Base-by-base conservation (phyloP, 495 filamentous ascomycete species). In the Bombardia bombarda region DNA sequence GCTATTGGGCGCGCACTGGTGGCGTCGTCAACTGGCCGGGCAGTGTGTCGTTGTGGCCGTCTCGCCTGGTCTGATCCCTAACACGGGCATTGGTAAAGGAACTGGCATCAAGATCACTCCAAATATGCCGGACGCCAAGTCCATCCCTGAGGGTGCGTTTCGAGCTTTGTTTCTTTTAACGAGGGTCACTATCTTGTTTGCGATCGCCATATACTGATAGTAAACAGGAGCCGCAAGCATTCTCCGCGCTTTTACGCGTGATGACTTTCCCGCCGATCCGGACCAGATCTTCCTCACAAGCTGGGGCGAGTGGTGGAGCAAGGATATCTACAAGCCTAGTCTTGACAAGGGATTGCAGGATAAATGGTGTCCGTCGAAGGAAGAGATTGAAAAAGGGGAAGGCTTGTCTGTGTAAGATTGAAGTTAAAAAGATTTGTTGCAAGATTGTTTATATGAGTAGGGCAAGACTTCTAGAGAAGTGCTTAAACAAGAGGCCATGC, bases 251-350 rank as follows among this genome's bases (percentile, higher is more conserved):
- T 65, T 72, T 32, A 62, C 56, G 9, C 41, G 60, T 5, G 56
- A 67, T 21, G 66, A 70, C 36, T 46, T 71, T 32, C 69, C 69
- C 20, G 61, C 63, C 32, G 69, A 72, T 28, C 61, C 65, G 1
- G 62, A 70, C 12, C 62, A 60, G 45, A 63, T 72, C 28, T 70
- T 70, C 50, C 40, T 72, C 14, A 70, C 67, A 1, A 68, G 62
- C 35, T 70, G 66, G 67, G 69, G 69, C 14, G 67, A 72, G 49
- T 72, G 66, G 65, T 72, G 69, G 67, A 14, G 39, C 2, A 68
- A 65, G 45, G 62, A 68, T n/a, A 52, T 63, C 13, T 63, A 61
- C 16, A 41, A 34, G 14, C 47, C 50, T 4, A 50, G 52, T 3
- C 58, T 70, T 2, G 61, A 72, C 42, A 61, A 60, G 45, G 40